Percentiles rank a stretch among this genome's conserved stretches.
Conservation (phyloP, 805 yeast genomes). For the Nakazawaea wickerhamii region DNA sequence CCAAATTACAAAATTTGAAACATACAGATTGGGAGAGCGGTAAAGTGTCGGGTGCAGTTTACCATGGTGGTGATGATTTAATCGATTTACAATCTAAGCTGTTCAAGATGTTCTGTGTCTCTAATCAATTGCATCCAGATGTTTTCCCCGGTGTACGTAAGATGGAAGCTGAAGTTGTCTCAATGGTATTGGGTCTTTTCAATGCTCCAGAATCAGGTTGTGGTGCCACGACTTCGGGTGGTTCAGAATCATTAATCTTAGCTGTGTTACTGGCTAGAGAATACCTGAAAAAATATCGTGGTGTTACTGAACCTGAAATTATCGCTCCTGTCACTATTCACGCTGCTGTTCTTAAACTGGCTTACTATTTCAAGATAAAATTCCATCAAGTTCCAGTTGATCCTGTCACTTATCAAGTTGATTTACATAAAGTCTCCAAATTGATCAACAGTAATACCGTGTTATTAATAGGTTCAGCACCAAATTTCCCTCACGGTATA, state of each 20-base stretch:
- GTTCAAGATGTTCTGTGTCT: slow-evolving; percentile 70
- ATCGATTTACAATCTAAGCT: slow-evolving; percentile 72
- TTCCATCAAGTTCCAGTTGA: slow-evolving; percentile 77
- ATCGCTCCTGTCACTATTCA: slow-evolving; percentile 87
- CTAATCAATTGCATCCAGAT: slow-evolving; percentile 95
- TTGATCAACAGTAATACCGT: slow-evolving; percentile 78
- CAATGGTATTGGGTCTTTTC: slow-evolving; percentile 80
- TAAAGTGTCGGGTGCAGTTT: slow-evolving; percentile 89
- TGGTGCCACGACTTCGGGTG: slow-evolving; percentile 90
- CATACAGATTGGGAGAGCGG: slow-evolving; percentile 84
- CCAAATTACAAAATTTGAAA: slow-evolving; percentile 41
- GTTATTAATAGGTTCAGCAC: slow-evolving; percentile 87
- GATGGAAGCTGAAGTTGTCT: slow-evolving; percentile 92
- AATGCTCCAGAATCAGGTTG: slow-evolving; percentile 68
- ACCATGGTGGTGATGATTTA: slow-evolving; percentile 87
- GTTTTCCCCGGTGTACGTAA: slow-evolving; percentile 94
- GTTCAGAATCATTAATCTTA: slow-evolving; percentile 86
- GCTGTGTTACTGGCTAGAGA: slow-evolving; percentile 88
- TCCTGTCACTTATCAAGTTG: slow-evolving; percentile 61
- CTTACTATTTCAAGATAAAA: slow-evolving; percentile 83
- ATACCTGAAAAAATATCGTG: slow-evolving; percentile 51
- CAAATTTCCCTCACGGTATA: slow-evolving; percentile 95
- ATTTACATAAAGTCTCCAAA: slow-evolving; percentile 52
- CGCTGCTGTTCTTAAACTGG: slow-evolving; percentile 94
- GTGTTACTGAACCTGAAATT: slow-evolving; percentile 74